phyloP scores from a whole-genome alignment of 495 filamentous ascomycete genomes.

The Rostrohypoxylon terebratum region DNA sequence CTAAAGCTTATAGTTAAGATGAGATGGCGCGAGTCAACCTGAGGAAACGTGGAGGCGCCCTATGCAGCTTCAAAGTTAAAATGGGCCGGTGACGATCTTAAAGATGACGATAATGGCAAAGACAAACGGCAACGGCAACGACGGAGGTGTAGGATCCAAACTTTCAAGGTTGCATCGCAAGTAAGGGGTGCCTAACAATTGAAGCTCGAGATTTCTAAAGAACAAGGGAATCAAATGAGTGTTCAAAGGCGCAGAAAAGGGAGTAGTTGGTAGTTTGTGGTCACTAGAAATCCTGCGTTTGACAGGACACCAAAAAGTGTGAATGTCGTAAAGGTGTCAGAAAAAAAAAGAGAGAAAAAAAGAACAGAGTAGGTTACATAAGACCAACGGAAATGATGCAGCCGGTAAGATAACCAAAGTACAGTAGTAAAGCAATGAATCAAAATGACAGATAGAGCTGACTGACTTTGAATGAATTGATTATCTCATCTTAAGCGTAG shows the following conservation, averaged over 20 bases:
- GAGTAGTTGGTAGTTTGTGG: background rate
- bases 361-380: background rate
- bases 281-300: background rate
- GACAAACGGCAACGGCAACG: background rate
- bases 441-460: background rate
- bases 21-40: conserved; percentile 12
- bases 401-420: background rate
- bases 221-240: conserved; percentile 1
- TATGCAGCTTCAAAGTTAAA: conserved; percentile 33
- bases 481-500: conserved; percentile 11
- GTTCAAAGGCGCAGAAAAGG: background rate
- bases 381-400: background rate
- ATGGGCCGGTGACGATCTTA: conserved; percentile 22
- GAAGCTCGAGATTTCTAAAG: conserved; percentile 7
- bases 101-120: background rate
- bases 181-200: background rate
- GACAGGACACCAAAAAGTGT: background rate
- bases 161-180: background rate
- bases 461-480: conserved; percentile 5
- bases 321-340: background rate
- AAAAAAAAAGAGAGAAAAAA: background rate
- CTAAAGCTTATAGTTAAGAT: conserved; percentile 4
- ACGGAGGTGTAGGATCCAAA: background rate
- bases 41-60: conserved; percentile 14
- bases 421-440: background rate